phyloP scores from a whole-genome alignment of 2,329 filamentous ascomycete species.

The Diaporthe velutina region DNA sequence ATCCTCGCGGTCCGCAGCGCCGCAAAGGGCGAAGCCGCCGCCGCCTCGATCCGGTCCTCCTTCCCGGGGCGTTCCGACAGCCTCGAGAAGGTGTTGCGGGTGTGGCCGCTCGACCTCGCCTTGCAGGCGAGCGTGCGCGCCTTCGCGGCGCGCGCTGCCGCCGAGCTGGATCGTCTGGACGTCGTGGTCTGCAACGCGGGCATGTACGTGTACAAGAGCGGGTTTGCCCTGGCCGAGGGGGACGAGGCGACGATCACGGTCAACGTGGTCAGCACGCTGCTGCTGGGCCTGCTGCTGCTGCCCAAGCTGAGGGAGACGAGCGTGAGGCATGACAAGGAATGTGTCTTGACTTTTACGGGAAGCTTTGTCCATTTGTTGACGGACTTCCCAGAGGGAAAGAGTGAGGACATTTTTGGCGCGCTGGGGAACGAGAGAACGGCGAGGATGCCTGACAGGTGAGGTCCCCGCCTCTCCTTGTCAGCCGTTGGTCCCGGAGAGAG shows the following conservation, averaged over 20 bases:
- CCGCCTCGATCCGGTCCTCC: slow-evolving; percentile 47
- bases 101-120: slow-evolving; percentile 38
- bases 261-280: slow-evolving; percentile 48
- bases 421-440: slow-evolving; percentile 11
- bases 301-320: slow-evolving; percentile 48
- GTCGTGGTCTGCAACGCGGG: slow-evolving; percentile 38
- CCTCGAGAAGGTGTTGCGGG: slow-evolving; percentile 19
- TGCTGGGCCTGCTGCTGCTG: slow-evolving; percentile 48
- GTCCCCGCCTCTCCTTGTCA: no score
- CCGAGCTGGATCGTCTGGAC: slow-evolving; percentile 30
- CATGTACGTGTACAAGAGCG: slow-evolving; percentile 13
- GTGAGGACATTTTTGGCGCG: slow-evolving; percentile 41
- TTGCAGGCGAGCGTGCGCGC: slow-evolving; percentile 26
- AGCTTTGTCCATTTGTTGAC: slow-evolving; percentile 41
- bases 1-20: slow-evolving; percentile 53
- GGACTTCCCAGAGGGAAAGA: slow-evolving; percentile 7
- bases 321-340: slow-evolving; percentile 36
- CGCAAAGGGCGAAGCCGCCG: slow-evolving; percentile 54
- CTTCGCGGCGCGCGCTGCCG: not conserved
- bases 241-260: slow-evolving; percentile 42
- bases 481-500: no score
- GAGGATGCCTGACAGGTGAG: slow-evolving; percentile 2
- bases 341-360: slow-evolving; percentile 44
- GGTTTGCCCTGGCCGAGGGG: not conserved
- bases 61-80: not conserved